Evolutionary conservation across 768 basidiomycete species (phyloP).

Genomic region (Lepiota venenata): DNA sequence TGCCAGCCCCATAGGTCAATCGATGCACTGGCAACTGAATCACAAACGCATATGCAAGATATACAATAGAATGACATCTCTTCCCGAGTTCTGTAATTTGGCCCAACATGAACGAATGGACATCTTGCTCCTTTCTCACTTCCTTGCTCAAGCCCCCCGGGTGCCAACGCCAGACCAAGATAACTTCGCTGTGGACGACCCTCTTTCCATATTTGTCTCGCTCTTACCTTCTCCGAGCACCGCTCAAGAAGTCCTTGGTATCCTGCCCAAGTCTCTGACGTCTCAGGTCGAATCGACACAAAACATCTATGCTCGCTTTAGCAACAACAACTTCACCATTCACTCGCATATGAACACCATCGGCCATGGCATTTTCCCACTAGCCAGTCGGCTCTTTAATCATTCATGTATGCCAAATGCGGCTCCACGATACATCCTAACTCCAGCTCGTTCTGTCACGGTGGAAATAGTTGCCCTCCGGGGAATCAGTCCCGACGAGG

Average conservation of each 20-base stretch:
- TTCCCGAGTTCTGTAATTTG: conserved; percentile 45
- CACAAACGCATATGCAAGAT: conserved; percentile 71
- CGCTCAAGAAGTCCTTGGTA: neutral
- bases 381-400: conserved; percentile 79
- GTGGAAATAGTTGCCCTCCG: conserved; percentile 70
- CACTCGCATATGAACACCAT: conserved; percentile 69
- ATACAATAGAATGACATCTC: conserved; percentile 44
- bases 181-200: conserved; percentile 19
- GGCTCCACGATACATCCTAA: conserved; percentile 54
- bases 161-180: conserved; percentile 14
- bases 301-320: conserved; percentile 55
- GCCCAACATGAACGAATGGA: conserved; percentile 54
- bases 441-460: conserved; percentile 28
- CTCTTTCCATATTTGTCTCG: conserved; percentile 34
- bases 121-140: conserved; percentile 59
- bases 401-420: conserved; percentile 81
- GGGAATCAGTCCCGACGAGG: conserved; percentile 54
- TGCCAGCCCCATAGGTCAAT: conserved; percentile 50
- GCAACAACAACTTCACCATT: conserved; percentile 80
- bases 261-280: conserved; percentile 18
- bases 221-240: conserved; percentile 28
- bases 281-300: conserved; percentile 28
- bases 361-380: conserved; percentile 74
- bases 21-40: conserved; percentile 57
- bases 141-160: conserved; percentile 41